Evolutionary conservation across 768 basidiomycete genomes (phyloP).

Genomic region (Russula abietina): DNA sequence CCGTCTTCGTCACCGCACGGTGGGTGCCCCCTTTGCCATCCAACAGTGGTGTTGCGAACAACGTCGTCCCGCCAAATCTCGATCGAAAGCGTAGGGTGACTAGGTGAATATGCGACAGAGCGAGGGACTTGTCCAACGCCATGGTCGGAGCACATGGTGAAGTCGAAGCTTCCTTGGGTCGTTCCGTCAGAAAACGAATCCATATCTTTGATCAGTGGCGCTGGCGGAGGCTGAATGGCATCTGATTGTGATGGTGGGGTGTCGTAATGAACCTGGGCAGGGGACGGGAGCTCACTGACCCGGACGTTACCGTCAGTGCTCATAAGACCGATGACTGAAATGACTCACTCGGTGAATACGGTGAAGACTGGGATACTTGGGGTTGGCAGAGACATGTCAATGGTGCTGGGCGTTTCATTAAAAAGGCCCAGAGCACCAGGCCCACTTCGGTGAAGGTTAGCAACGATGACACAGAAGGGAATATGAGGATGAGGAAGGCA

Average conservation of each 20-base stretch:
- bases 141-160: conserved; percentile 30
- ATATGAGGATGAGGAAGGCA: neutral
- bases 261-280: conserved; percentile 13
- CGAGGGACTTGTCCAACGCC: conserved; percentile 5
- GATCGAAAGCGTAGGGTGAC: conserved; percentile 31
- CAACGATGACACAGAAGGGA: neutral
- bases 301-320: neutral
- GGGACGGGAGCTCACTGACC: conserved; percentile 12
- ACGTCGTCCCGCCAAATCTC: conserved; percentile 44
- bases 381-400: conserved; percentile 21
- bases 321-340: conserved; percentile 2
- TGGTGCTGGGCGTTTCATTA: conserved; percentile 24
- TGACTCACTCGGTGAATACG: conserved; percentile 18
- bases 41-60: conserved; percentile 12
- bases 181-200: conserved; percentile 60
- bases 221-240: conserved; percentile 31
- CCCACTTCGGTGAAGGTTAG: conserved; percentile 11
- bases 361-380: conserved; percentile 10
- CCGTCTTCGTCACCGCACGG: conserved; percentile 2
- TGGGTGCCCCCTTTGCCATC: conserved; percentile 1
- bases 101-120: conserved; percentile 24
- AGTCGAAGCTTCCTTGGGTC: conserved; percentile 47
- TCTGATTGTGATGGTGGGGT: conserved; percentile 22
- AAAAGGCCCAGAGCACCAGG: conserved; percentile 24
- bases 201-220: conserved; percentile 49